Evolutionary conservation across 768 basidiomycete species (phyloP), one percentile per base, ranked within the genome.

Genomic region (Amanita pallidorosea): DNA sequence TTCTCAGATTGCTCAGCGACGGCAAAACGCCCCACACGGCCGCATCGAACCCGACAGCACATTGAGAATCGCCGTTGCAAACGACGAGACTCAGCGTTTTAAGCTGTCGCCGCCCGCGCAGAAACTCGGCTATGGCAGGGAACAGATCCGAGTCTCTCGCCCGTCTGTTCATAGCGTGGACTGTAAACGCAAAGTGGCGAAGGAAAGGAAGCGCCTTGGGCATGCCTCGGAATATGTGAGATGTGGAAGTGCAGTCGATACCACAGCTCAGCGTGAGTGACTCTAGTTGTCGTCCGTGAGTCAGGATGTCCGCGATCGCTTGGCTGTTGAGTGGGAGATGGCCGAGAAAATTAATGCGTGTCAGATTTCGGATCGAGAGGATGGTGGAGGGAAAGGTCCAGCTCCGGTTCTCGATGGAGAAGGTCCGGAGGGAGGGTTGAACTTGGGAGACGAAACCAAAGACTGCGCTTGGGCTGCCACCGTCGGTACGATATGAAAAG

Each of bases 1-100:
- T 72, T n/a, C 64, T 71, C 46, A 88, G 61, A 11, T 68, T 68
- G 15, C 65, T 62, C 22, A 88, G 63, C 5, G 73, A 73, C 0
- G 83, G 83, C 8, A 88, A 66, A 7, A 85, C 78, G 8, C 84
- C 83, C 84, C 83, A 86, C 6, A 79, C 70, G 1, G 79, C 75
- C 0, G 84, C 80, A 54, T 85, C 80, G 55, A 82, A 85, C 23
- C 85, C 85, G 8, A 81, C 70, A 6, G 72, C 68, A 54, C 67
- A 68, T 55, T 77, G 75, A 18, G 70, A 63, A 4, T 54, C 55
- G 46, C 71, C 72, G 45, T 76, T 74, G 18, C 67, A 65, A 4
- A 71, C 72, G 9, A 74, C 68, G 1, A 86, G 68, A 40, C 72
- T 67, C 22, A 85, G 70, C 0, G 75, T 75, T n/a, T 66, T 67